These are phyloP conservation scores for Ogataea nonfermentans DNA, from an alignment of 805 yeast genomes.

Conservation along the genomic window DNA sequence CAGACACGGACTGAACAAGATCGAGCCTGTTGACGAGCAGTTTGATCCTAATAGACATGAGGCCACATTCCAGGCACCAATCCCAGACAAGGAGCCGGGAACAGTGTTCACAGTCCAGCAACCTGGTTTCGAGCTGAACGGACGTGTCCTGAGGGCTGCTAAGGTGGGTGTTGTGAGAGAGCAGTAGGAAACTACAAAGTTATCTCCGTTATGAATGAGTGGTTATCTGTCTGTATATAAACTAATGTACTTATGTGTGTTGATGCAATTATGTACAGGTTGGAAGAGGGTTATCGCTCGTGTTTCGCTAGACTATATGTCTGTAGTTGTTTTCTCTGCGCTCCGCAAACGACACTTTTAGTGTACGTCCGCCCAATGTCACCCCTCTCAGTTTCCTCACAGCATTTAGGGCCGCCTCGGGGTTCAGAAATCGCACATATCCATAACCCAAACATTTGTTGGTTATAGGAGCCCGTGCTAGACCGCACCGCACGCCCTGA, in stretches of 20 bases:
- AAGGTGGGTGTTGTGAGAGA: slow-evolving; percentile 82
- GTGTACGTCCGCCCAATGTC: slow-evolving; percentile 19
- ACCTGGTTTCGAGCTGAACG: slow-evolving; percentile 80
- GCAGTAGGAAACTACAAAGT: neutral
- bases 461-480: slow-evolving; percentile 31
- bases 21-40: slow-evolving; percentile 78
- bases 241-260: too few relatives aligned
- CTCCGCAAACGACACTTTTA: slow-evolving; percentile 33
- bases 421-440: slow-evolving; percentile 53
- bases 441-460: slow-evolving; percentile 49
- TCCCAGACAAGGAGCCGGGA: slow-evolving; percentile 87
- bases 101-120: slow-evolving; percentile 92
- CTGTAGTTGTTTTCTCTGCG: slow-evolving; percentile 24
- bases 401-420: slow-evolving; percentile 46
- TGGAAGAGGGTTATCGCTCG: too few relatives aligned
- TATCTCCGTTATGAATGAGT: too few relatives aligned
- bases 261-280: too few relatives aligned
- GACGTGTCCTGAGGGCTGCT: slow-evolving; percentile 90
- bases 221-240: slow-evolving; percentile 16
- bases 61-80: slow-evolving; percentile 86
- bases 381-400: slow-evolving; percentile 45
- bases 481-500: slow-evolving; percentile 30
- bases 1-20: slow-evolving; percentile 76
- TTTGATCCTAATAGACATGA: slow-evolving; percentile 93
- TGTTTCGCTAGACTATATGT: slow-evolving; percentile 24